phyloP scores from a whole-genome alignment of 495 filamentous ascomycete genomes.

The Xanthoparmelia taractica region DNA sequence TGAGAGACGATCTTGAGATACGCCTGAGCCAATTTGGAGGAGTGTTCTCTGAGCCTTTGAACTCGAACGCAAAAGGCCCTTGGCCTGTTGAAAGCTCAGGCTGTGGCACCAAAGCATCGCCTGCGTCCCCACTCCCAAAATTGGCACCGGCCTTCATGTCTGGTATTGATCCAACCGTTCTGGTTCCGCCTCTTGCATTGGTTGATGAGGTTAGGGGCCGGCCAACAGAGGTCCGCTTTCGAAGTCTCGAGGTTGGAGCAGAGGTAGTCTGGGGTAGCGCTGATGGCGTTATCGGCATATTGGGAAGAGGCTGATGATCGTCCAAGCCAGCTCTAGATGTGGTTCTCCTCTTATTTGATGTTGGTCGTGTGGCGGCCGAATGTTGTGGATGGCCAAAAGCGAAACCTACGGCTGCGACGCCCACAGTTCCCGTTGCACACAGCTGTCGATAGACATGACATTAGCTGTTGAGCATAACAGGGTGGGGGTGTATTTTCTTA shows the following conservation, averaged over 20 bases:
- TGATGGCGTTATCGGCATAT: slow-evolving; percentile 29
- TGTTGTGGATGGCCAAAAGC: slow-evolving; percentile 53
- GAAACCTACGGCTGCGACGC: slow-evolving; percentile 57
- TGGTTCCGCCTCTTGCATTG: slow-evolving; percentile 14
- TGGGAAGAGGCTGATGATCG: slow-evolving; percentile 30
- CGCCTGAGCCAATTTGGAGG: slow-evolving; percentile 70
- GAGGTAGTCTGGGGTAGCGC: slow-evolving; percentile 29
- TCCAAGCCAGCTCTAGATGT: slow-evolving; percentile 36
- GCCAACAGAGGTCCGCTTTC: slow-evolving; percentile 21
- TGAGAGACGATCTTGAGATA: slow-evolving; percentile 67
- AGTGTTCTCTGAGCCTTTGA: slow-evolving; percentile 42
- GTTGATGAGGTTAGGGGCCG: slow-evolving; percentile 20
- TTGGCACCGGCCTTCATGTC: slow-evolving; percentile 8
- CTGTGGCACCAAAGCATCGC: slow-evolving; percentile 33
- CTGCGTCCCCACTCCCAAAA: slow-evolving; percentile 33
- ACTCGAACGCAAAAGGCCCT: slow-evolving; percentile 29
- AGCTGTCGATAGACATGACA: slow-evolving; percentile 40
- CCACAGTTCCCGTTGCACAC: slow-evolving; percentile 64
- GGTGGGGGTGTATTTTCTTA: neutral
- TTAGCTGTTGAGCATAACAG: slow-evolving; percentile 6
- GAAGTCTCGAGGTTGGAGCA: slow-evolving; percentile 26
- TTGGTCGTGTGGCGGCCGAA: slow-evolving; percentile 28
- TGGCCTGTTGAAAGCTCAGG: slow-evolving; percentile 28
- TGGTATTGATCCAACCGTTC: slow-evolving; percentile 19
- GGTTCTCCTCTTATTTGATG: slow-evolving; percentile 40